Base-by-base conservation (phyloP, 352 stramenopile species). In the Hyaloperonospora arabidopsidis region DNA sequence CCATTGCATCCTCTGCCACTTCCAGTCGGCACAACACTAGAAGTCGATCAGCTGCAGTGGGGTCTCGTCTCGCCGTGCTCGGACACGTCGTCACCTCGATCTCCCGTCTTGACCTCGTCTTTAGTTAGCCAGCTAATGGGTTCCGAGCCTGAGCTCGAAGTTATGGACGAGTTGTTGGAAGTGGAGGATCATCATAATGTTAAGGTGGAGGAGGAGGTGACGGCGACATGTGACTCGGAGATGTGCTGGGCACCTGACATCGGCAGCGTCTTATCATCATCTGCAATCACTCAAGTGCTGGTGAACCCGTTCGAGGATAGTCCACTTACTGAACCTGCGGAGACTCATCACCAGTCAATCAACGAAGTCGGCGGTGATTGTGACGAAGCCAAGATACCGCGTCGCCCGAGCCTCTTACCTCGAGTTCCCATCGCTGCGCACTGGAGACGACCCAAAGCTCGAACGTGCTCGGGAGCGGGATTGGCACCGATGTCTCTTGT, bases 1-100 rank as follows among this genome's bases (percentile, higher is more conserved):
- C 52, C 64, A 21, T 12, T 23, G 18, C n/a, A n/a, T n/a, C 41
- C 36, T 21, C 59, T 65, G 1, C 18, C 44, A 22, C 45, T 61
- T 63, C 45, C 65, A 45, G 49, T 59, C 18, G 25, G 17, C 13
- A 41, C 8, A 21, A 12, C n/a, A 10, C 5, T 18, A 36, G 49
- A 28, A 32, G 52, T 46, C 17, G 34, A 17, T 13, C 35, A n/a
- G 28, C 28, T 65, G 29, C 63, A 70, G 36, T 81, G 65, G 68
- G 61, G 53, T 39, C 61, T 87, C 43, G 71, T 87, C 25, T 87
- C 77, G 23, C 77, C 77, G 12, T 81, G 64, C 52, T 84, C 70
- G 1, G 65, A 63, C 11, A 28, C 65, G 5, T 39, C 39, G 14
- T 68, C 60, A 22, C 55, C 64, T 36, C 48, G 36, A 13, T 17